These are phyloP conservation scores for Didymella glomerata DNA, from an alignment of 2,329 filamentous ascomycete species.

Conservation along the genomic window DNA sequence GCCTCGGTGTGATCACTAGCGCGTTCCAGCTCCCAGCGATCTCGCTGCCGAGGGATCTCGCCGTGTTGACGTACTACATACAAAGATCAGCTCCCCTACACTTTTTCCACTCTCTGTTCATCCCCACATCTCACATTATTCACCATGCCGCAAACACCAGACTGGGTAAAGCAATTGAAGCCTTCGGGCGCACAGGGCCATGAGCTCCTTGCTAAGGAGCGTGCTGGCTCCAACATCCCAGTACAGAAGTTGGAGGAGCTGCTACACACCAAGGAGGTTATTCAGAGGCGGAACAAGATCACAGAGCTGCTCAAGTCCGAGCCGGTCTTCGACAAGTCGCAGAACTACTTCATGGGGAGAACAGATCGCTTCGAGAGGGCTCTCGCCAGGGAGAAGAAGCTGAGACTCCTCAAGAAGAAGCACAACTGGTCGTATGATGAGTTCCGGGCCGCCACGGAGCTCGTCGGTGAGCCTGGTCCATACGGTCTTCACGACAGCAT, in stretches of 20 bases:
- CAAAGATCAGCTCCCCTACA: constrained; percentile 14
- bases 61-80: constrained; percentile 26
- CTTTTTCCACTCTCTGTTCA: constrained; percentile 17
- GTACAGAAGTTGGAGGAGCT: constrained; percentile 73
- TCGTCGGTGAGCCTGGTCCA: constrained; percentile 77
- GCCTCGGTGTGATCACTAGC: constrained; percentile 38
- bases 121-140: constrained; percentile 13
- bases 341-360: constrained; percentile 77
- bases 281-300: constrained; percentile 68
- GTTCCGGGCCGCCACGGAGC: constrained; percentile 68
- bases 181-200: constrained; percentile 72
- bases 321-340: constrained; percentile 78
- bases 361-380: constrained; percentile 74
- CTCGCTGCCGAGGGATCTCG: constrained; percentile 38
- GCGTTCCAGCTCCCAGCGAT: constrained; percentile 21
- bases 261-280: constrained; percentile 71
- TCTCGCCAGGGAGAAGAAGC: constrained; percentile 73
- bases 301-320: constrained; percentile 72
- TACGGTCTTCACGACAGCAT: constrained; percentile 77
- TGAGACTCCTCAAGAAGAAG: constrained; percentile 71
- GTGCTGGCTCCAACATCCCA: constrained; percentile 71
- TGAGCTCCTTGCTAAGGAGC: constrained; percentile 74
- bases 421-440: constrained; percentile 74
- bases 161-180: constrained; percentile 73
- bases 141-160: constrained; percentile 57